Evolutionary conservation across 2,329 filamentous ascomycete species (phyloP), one percentile per base, ranked within the genome.

Genomic region (Alternaria arborescens): DNA sequence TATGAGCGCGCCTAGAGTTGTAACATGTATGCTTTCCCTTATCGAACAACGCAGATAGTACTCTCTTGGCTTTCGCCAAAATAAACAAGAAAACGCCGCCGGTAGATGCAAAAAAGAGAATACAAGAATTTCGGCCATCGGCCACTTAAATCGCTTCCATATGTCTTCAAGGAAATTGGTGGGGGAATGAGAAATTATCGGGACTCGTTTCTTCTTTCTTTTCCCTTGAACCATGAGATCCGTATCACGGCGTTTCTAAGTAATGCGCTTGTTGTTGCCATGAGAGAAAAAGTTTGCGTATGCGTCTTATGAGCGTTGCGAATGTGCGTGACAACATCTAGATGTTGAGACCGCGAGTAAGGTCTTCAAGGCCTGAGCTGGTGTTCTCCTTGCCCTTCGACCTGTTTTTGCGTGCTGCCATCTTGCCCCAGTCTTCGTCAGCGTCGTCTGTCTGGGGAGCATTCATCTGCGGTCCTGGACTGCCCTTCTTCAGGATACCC

Each of bases 401-500:
- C 52, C 71, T 76, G 47, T 58, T 73, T 63, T 75, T 78, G 50
- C 74, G 67, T 26, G 69, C 68, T 2, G 70, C 69, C 66, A 77
- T 67, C 44, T 66, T 69, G 47, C 71, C 67, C 75, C 75, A 78
- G 46, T 76, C 72, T 43, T 77, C 75, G 12, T 78, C 75, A 14
- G 71, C 73, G 5, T 74, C 73, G 16, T 69, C 75, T 24, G 71
- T 71, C 8, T 75, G 72, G 8, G 65, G 62, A 8, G 65, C 61
- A 4, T 42, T 56, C 36, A 61, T 44, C 46, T 64, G 62, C 2
- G 68, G 60, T 8, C 40, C 44, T 40, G 58, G 58, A 38, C 60
- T 58, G 4, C 53, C 60, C 52, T 75, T 73, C 62, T 78, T 78
- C 8, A 77, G 54, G 8, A 76, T 78, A 48, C 75, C 75, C 60